A percentile compares a stretch with the other conserved stretches of the same genome.
phyloP scores from a whole-genome alignment of 1,284 basidiomycete species.

The Thelephora terrestris region DNA sequence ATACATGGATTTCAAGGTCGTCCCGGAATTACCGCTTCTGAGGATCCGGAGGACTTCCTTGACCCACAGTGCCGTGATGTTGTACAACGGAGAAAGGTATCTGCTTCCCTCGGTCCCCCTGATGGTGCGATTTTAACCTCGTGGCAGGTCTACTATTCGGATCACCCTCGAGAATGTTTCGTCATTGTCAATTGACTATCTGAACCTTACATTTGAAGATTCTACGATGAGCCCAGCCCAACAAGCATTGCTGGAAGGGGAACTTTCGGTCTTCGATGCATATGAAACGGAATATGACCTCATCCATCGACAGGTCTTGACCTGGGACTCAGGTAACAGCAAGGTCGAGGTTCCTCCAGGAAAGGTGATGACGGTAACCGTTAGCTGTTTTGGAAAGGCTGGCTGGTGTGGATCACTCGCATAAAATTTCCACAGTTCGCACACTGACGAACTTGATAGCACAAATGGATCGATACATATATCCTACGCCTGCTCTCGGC shows the following conservation, averaged over 20 bases:
- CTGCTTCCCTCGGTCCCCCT: conserved; percentile 15
- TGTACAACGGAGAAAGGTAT: conserved; percentile 88
- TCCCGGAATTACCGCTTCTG: conserved; percentile 79
- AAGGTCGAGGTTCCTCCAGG: conserved; percentile 57
- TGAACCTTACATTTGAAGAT: conserved; percentile 82
- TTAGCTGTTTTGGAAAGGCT: conserved; percentile 80
- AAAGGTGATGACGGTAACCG: conserved; percentile 54
- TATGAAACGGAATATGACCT: conserved; percentile 88
- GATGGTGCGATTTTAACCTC: conserved; percentile 5
- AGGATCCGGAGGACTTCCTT: conserved; percentile 81
- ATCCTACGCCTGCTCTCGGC: conserved; percentile 66
- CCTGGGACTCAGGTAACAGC: conserved; percentile 53
- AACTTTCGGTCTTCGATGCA: conserved; percentile 72
- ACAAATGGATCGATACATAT: conserved; percentile 70
- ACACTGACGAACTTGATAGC: conserved; percentile 29
- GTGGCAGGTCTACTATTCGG: conserved; percentile 62
- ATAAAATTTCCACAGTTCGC: conserved; percentile 2
- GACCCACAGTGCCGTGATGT: conserved; percentile 84
- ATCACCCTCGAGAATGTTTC: conserved; percentile 88
- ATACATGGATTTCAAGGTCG: conserved; percentile 69
- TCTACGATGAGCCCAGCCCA: conserved; percentile 74
- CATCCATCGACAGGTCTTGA: conserved; percentile 71
- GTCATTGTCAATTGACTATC: conserved; percentile 70
- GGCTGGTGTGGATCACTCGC: conserved; percentile 61
- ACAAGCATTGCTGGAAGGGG: conserved; percentile 68